Evolutionary conservation across 805 yeast genomes (phyloP).

Genomic region (Yamadazyma sp.): DNA sequence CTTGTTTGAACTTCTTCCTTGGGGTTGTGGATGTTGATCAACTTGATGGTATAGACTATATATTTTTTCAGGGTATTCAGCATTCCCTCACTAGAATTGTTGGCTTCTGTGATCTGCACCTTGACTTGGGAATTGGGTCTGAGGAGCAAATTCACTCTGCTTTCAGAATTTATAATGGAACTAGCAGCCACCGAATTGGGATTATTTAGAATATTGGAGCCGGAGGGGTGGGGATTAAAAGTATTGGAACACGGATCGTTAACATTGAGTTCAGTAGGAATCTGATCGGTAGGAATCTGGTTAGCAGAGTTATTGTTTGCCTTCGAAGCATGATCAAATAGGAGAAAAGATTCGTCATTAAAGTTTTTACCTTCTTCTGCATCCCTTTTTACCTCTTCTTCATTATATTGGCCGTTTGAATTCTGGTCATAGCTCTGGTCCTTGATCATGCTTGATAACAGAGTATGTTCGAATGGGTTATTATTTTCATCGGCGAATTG

Average conservation of each 20-base stretch:
- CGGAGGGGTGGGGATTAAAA: no score
- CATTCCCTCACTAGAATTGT: slow-evolving; percentile 76
- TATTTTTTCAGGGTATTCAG: slow-evolving; percentile 60
- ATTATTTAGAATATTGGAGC: no score
- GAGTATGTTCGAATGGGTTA: slow-evolving; percentile 29
- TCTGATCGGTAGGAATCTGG: no score
- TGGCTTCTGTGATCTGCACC: slow-evolving; percentile 70
- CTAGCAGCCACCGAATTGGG: slow-evolving; percentile 19
- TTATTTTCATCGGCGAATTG: slow-evolving; percentile 31
- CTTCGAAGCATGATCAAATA: no score
- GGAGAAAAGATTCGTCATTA: no score
- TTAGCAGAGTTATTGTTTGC: no score
- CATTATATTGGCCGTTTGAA: no score
- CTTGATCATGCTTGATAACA: slow-evolving; percentile 6
- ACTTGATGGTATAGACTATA: slow-evolving; percentile 76
- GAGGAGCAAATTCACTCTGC: slow-evolving; percentile 37
- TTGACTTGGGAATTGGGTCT: slow-evolving; percentile 27
- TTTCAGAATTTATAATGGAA: slow-evolving; percentile 32
- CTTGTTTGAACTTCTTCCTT: slow-evolving; percentile 63
- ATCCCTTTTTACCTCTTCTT: no score
- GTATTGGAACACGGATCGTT: no score
- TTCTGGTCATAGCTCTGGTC: slow-evolving; percentile 1
- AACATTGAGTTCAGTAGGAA: neutral
- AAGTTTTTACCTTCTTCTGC: no score
- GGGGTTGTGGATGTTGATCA: slow-evolving; percentile 41